phyloP scores from a whole-genome alignment of 345 rosid species.

The Orychophragmus violaceus region DNA sequence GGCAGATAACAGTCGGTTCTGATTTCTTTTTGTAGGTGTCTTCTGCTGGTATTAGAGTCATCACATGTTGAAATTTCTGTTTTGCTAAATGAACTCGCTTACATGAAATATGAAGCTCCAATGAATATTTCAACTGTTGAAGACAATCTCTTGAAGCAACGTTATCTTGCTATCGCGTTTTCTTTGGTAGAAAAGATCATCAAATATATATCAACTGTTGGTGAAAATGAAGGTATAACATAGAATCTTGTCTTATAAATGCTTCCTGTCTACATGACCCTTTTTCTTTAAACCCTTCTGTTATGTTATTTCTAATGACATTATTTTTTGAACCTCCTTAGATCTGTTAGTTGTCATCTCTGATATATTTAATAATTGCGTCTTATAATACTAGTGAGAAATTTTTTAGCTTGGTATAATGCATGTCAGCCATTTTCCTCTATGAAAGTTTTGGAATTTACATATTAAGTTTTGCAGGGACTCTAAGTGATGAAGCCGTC shows the following conservation, averaged over 20 bases:
- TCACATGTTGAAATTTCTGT: slow-evolving; percentile 86
- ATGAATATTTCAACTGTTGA: slow-evolving; percentile 44
- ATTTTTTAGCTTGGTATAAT: neutral
- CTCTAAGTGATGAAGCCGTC: slow-evolving; percentile 40
- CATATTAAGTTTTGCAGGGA: slow-evolving; percentile 29
- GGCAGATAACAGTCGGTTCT: neutral
- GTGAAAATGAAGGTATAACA: slow-evolving; percentile 54
- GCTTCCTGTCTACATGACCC: neutral
- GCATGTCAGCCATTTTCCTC: neutral
- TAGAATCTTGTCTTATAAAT: neutral
- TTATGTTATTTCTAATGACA: neutral
- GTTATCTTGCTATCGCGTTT: slow-evolving; percentile 52
- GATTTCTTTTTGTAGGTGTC: slow-evolving; percentile 52
- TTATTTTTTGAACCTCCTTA: neutral
- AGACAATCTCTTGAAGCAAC: slow-evolving; percentile 50
- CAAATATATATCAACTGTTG: slow-evolving; percentile 45
- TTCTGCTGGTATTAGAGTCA: slow-evolving; percentile 75
- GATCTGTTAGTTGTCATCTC: too few species aligned
- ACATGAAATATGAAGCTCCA: slow-evolving; percentile 78
- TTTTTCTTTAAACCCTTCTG: neutral
- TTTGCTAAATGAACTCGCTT: slow-evolving; percentile 75
- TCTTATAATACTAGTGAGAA: too few species aligned
- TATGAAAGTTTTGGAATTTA: neutral
- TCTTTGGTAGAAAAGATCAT: slow-evolving; percentile 84
- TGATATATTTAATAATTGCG: too few species aligned